Evolutionary conservation across 805 yeast species (phyloP), one percentile per base, ranked within the genome.

Genomic region (Teunomyces pallodes): DNA sequence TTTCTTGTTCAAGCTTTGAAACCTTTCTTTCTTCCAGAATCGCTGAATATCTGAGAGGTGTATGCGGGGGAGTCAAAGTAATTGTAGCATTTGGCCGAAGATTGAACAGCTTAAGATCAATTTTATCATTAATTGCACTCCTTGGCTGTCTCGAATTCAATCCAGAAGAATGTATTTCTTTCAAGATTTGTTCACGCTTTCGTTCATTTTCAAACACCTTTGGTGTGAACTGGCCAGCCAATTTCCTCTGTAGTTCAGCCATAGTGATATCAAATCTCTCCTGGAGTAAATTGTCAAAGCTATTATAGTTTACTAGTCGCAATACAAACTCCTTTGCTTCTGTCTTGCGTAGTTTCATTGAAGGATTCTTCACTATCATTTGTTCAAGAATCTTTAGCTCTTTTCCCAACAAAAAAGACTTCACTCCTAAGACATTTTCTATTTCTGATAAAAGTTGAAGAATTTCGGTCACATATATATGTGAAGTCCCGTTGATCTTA

Each of bases 311-410:
- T 3, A 61, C 65, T 29, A 67, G 47, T 26, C 56, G 60, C 16
- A 63, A 44, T 6, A 69, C 9, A 46, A 69, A 66, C 39, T 52
- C 50, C 26, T 54, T 46, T 14, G 66, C 53, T 29, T 66, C 67
- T 2, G 43, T 33, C 43, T 55, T 60, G 42, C 54, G 56, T 12
- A 69, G 51, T 41, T 47, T 51, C 46, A 49, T 41, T 31, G 13
- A 28, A 2, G 58, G 58, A 13, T 38, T 51, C 14, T 41, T 50
- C 13, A 16, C 43, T 17, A 50, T 45, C 46, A 54, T 48, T 36
- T 47, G 51, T 12, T 45, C 40, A 33, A 55, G 43, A 10, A 49
- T 32, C n/a, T 45, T 36, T 9, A 50, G 27, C 36, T 55, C 59
- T 14, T 47, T 42, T 6, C 31, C 33, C 5, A 49, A 55, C 38